phyloP scores from a whole-genome alignment of 2,329 filamentous ascomycete genomes.

The Fusarium oxysporum region DNA sequence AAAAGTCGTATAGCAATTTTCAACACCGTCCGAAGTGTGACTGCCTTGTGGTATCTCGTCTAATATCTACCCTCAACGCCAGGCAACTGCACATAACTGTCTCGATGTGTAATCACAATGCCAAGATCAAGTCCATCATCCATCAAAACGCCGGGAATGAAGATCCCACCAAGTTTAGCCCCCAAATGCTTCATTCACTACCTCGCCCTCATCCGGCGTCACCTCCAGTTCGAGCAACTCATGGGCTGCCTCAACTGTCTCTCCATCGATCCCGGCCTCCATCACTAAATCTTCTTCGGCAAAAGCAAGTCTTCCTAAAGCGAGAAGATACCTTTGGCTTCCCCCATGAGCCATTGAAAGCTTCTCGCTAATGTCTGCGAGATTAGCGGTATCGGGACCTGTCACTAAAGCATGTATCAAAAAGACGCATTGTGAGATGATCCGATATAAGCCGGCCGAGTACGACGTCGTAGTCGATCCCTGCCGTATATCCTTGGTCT shows the following conservation, averaged over 20 bases:
- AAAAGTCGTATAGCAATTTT: background rate
- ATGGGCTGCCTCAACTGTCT: constrained; percentile 84
- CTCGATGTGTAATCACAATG: background rate
- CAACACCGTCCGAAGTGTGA: background rate
- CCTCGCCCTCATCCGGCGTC: constrained; percentile 75
- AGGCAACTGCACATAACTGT: background rate
- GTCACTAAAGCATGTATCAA: constrained; percentile 66
- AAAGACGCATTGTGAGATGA: constrained; percentile 61
- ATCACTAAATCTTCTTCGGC: constrained; percentile 81
- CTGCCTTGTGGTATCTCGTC: constrained; percentile 27
- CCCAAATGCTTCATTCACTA: constrained; percentile 56
- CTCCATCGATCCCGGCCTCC: constrained; percentile 80
- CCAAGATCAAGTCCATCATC: background rate
- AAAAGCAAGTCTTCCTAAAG: constrained; percentile 86
- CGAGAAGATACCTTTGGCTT: constrained; percentile 84
- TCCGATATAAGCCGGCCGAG: constrained; percentile 53
- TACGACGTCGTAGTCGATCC: constrained; percentile 30
- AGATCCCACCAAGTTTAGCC: constrained; percentile 38
- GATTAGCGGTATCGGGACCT: constrained; percentile 57
- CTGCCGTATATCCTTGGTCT: constrained; percentile 4
- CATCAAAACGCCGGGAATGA: constrained; percentile 32
- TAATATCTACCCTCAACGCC: constrained; percentile 22
- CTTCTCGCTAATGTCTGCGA: constrained; percentile 75
- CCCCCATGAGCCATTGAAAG: constrained; percentile 76
- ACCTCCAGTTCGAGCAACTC: constrained; percentile 83